Evolutionary conservation across 2,329 filamentous ascomycete genomes (phyloP), one percentile per base, ranked within the genome.

Genomic region (Colletotrichum gigasporum): DNA sequence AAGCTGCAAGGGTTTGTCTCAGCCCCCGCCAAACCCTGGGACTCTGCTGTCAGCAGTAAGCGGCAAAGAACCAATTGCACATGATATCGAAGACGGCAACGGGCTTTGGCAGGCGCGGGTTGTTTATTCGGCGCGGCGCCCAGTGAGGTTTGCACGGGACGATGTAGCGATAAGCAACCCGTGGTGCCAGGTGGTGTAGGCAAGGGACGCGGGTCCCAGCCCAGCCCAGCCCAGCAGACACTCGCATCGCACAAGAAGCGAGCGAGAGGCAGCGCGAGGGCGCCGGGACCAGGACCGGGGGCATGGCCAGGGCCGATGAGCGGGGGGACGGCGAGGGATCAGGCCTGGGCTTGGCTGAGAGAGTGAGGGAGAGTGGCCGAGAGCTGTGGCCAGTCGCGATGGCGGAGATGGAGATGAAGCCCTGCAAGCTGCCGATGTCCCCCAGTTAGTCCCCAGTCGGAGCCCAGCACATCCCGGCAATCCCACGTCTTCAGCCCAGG

Each of bases 401-500:
- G 54, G 47, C 55, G 61, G 47, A 61, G 32, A 54, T 64, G 61
- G 61, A 61, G 55, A 48, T 53, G 61, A 64, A 54, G 61, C 61
- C 56, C 48, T 61, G 61, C 28, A 24, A 54, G 56, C 48, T 64
- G 48, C 56, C 56, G 61, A 54, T 37, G 35, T 16, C 30, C 47
- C 61, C 61, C 54, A 35, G 41, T 37, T 41, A 20, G 28, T 22
- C 55, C 56, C 61, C 48, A 54, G 56, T 26, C 26, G 28, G 30
- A 63, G 53, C 54, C 30, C 59, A 28, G 44, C 44, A 26, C 55
- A 60, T 60, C 60, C 60, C 55, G 34, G 60, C 56, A 58, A 47
- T 60, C 60, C 60, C 60, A 63, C 60, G 60, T 63, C 55, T 59
- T 60, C 60, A 52, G 47, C 60, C 60, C 55, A 63, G 60, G 60